Evolutionary conservation across 768 basidiomycete species (phyloP).

Genomic region (Termitomyces sp.): DNA sequence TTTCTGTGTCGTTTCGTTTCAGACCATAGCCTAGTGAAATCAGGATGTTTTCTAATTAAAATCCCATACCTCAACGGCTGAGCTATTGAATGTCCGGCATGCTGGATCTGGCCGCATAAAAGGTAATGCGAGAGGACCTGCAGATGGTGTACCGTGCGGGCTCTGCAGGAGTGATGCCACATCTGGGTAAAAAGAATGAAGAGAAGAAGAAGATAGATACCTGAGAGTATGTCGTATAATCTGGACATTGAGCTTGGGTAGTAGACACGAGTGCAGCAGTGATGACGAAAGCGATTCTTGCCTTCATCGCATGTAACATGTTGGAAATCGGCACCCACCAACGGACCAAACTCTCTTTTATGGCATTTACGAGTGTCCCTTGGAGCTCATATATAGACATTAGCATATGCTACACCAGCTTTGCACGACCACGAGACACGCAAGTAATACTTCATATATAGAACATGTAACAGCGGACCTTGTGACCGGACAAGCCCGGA

Average conservation of each 20-base stretch:
- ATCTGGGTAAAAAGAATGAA: constrained; percentile 3
- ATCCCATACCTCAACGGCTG: constrained; percentile 61
- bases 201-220: constrained; percentile 22
- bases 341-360: constrained; percentile 11
- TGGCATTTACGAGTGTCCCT: constrained; percentile 10
- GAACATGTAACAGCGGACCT: not conserved
- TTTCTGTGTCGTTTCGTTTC: constrained; percentile 38
- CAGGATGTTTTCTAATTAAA: too few relatives aligned
- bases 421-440: constrained; percentile 15
- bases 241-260: constrained; percentile 49
- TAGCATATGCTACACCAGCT: constrained; percentile 17
- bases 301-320: constrained; percentile 16
- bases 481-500: not conserved
- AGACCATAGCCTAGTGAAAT: not conserved
- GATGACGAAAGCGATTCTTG: constrained; percentile 24
- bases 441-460: not conserved
- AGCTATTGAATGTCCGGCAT: constrained; percentile 76
- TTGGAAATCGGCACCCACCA: not conserved
- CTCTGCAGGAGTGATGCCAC: constrained; percentile 29
- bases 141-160: constrained; percentile 58
- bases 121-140: constrained; percentile 60
- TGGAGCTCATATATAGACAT: constrained; percentile 14
- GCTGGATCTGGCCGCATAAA: constrained; percentile 68
- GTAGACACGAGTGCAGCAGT: constrained; percentile 24
- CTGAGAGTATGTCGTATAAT: constrained; percentile 59